Evolutionary conservation across 2,329 filamentous ascomycete species (phyloP), one percentile per base, ranked within the genome.

Genomic region (Raffaelea albimanens): DNA sequence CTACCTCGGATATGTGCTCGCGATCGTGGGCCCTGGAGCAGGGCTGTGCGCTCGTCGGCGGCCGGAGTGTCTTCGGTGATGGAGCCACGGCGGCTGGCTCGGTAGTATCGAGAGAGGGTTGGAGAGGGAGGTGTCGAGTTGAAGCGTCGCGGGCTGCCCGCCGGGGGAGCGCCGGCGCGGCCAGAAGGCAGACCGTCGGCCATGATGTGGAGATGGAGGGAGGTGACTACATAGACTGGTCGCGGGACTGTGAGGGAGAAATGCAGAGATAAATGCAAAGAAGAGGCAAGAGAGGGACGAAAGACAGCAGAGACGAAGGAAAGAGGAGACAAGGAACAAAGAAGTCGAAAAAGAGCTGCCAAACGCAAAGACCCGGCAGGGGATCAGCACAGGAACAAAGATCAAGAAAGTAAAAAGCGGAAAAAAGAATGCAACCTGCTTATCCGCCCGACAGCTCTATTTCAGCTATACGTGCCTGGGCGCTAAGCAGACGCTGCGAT

Each of bases 101-200:
- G 50, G 19, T 50, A 40, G 25, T 49, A 48, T 4, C 53, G 53
- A 2, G 51, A 46, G 13, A 51, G 43, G n/a, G 57, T 57, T 5
- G 61, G 61, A 4, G 60, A 63, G n/a, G 55, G 53, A 4, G 61
- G 61, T 3, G 58, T 53, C 16, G 61, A 62, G 25, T 55, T 52
- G 45, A 55, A 56, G 3, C 40, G 40, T 34, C 47, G 44, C 7
- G 40, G 23, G 36, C 46, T 36, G 33, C 40, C 40, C 3, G 44
- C 39, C 25, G 31, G 20, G 3, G 31, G 13, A 16, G 29, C 13
- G 22, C 10, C 38, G 48, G n/a, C 25, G n/a, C n/a, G 34, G 34
- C 34, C 34, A 38, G 18, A 16, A 38, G 14, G 31, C n/a, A 16
- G 31, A 34, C 31, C 14, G 22, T 45, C 41, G 23, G 46, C 39